Evolutionary conservation across 2,329 filamentous ascomycete genomes (phyloP).

Genomic region (Helminthosporium solani): DNA sequence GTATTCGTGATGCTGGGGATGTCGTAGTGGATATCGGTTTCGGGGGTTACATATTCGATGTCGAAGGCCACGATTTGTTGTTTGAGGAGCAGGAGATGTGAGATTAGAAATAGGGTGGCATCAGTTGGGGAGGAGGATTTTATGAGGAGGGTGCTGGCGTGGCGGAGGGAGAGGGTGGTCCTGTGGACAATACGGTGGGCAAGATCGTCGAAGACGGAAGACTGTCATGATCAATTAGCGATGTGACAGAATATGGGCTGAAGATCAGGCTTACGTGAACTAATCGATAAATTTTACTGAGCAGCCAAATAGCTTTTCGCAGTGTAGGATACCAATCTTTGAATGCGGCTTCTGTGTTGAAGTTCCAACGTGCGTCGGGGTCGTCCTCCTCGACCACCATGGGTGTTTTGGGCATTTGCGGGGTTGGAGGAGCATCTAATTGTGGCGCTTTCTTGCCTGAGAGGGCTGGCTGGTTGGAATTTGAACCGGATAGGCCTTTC

Average conservation of each 20-base stretch:
- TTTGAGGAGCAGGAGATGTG: constrained; percentile 91
- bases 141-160: constrained; percentile 71
- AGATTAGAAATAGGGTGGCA: constrained; percentile 87
- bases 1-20: constrained; percentile 66
- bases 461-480: constrained; percentile 48
- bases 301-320: constrained; percentile 66
- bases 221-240: constrained; percentile 44
- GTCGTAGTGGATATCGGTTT: constrained; percentile 60
- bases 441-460: constrained; percentile 56
- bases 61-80: constrained; percentile 95
- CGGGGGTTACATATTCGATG: constrained; percentile 72
- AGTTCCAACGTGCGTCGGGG: constrained; percentile 52
- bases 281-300: constrained; percentile 68
- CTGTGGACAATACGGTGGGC: constrained; percentile 85
- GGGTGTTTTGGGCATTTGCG: constrained; percentile 50
- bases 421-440: constrained; percentile 33
- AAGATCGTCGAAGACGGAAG: constrained; percentile 69
- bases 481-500: constrained; percentile 44
- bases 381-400: constrained; percentile 55
- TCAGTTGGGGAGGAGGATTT: constrained; percentile 67
- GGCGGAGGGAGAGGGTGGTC: constrained; percentile 78
- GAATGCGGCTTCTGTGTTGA: constrained; percentile 58
- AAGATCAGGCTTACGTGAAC: constrained; percentile 56
- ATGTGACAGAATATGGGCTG: not conserved
- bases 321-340: constrained; percentile 67